Conservation (phyloP, 768 basidiomycete genomes). For the Naganishia antarctica region DNA sequence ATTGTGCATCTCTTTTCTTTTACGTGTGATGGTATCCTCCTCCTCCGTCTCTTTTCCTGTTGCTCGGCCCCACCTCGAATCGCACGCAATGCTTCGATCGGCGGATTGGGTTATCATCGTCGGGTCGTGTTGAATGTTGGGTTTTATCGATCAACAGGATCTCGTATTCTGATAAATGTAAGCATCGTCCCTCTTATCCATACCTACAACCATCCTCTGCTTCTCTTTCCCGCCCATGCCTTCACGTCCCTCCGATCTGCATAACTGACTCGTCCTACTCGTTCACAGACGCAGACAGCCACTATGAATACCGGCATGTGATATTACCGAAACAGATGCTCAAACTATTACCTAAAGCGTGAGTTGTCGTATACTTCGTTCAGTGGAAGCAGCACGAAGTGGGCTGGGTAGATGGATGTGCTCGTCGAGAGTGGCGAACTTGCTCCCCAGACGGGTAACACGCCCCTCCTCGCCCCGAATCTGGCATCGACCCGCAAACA, state of each 20-base stretch:
- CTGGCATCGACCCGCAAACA: no score
- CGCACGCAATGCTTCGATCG: not conserved
- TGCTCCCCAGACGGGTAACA: no score
- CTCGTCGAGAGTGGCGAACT: no score
- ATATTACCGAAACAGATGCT: constrained; percentile 91
- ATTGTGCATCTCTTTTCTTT: no score
- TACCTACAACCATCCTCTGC: not conserved
- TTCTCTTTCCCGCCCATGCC: not conserved
- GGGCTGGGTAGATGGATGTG: no score
- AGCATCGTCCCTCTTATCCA: constrained; percentile 11
- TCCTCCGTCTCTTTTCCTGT: not conserved
- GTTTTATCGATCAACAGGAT: constrained; percentile 35
- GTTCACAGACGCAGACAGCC: constrained; percentile 72
- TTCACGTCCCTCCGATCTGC: no score
- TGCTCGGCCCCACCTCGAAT: not conserved
- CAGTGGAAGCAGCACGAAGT: no score
- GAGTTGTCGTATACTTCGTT: no score
- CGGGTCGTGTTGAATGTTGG: not conserved
- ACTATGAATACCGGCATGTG: constrained; percentile 87
- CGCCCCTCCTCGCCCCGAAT: no score
- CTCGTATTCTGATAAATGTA: constrained; percentile 49
- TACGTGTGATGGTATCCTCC: not conserved
- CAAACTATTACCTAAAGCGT: constrained; percentile 78
- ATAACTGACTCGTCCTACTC: no score
- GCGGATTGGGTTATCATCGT: no score